These are phyloP conservation scores for Fusarium clavum DNA, from an alignment of 2,329 filamentous ascomycete genomes.

Conservation along the genomic window DNA sequence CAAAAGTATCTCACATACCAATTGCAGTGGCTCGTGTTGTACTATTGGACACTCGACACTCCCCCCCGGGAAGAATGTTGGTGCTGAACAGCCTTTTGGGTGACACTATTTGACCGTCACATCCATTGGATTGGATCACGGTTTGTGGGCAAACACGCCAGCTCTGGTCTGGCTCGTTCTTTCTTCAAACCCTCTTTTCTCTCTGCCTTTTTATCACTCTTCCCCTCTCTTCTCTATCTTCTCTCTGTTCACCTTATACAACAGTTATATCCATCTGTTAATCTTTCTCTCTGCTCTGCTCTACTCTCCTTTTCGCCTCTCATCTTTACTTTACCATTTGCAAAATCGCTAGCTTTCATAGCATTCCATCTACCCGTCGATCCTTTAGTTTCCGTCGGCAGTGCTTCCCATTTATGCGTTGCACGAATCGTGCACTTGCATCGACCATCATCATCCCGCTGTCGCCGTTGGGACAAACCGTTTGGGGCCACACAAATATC, in stretches of 20 bases:
- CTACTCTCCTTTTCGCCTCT: neutral
- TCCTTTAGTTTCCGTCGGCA: slow-evolving; percentile 22
- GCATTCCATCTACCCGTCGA: slow-evolving; percentile 21
- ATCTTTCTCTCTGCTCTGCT: neutral
- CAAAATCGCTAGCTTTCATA: slow-evolving; percentile 1
- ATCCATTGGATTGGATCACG: neutral
- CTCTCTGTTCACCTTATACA: neutral
- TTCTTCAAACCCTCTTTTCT: slow-evolving; percentile 8
- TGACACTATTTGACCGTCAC: neutral
- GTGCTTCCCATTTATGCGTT: slow-evolving; percentile 19
- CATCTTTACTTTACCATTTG: neutral
- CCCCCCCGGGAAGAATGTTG: neutral
- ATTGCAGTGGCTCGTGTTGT: neutral
- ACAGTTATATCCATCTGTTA: neutral
- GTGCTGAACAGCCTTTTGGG: neutral
- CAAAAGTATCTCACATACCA: neutral
- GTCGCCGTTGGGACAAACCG: slow-evolving; percentile 18
- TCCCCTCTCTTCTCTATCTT: slow-evolving; percentile 3
- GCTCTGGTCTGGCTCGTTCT: neutral
- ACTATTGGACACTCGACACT: slow-evolving; percentile 7
- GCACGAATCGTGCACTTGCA: slow-evolving; percentile 35
- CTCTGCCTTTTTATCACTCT: neutral
- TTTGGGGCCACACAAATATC: slow-evolving; percentile 13
- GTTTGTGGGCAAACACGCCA: neutral
- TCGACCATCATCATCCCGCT: slow-evolving; percentile 16